These are phyloP conservation scores for Sugiyamaella valdiviana DNA, from an alignment of 805 yeast species.

Conservation along the genomic window DNA sequence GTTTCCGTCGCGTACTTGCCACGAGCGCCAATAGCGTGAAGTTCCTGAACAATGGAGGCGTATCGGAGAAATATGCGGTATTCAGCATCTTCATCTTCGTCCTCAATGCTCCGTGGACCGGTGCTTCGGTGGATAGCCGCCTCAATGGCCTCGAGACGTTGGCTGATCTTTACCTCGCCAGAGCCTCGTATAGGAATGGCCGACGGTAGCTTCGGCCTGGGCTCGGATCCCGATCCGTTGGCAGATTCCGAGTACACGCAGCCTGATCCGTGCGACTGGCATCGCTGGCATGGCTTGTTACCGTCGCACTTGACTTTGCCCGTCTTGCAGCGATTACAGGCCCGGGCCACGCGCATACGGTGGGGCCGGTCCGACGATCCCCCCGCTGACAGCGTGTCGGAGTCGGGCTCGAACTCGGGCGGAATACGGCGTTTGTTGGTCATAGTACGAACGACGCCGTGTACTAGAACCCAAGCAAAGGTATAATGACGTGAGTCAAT, in stretches of 20 bases:
- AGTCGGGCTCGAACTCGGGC: not conserved
- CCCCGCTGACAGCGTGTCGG: too few species aligned
- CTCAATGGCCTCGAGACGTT: not conserved
- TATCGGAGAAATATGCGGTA: not conserved
- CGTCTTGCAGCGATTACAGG: conserved; percentile 50
- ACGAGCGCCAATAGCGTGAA: not conserved
- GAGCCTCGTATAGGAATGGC: too few species aligned
- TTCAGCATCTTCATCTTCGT: not conserved
- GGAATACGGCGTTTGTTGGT: not conserved
- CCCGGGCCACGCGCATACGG: conserved; percentile 38
- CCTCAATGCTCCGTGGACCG: not conserved
- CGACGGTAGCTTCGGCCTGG: too few species aligned
- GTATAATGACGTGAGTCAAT: too few species aligned
- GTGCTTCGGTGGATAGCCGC: not conserved
- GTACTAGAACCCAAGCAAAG: too few species aligned
- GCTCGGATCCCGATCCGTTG: not conserved
- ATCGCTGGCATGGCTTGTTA: conserved; percentile 43
- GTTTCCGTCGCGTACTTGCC: conserved; percentile 3
- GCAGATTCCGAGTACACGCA: conserved; percentile 17
- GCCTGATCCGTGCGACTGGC: conserved; percentile 33
- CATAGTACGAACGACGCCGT: too few species aligned
- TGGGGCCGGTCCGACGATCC: too few species aligned
- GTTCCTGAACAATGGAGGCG: conserved; percentile 7
- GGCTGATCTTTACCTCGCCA: not conserved
- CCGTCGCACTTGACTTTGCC: conserved; percentile 57